A percentile compares a stretch with the other conserved stretches of the same genome.
Evolutionary conservation across 768 basidiomycete species (phyloP).

Genomic region (Phaeotremella fagi): DNA sequence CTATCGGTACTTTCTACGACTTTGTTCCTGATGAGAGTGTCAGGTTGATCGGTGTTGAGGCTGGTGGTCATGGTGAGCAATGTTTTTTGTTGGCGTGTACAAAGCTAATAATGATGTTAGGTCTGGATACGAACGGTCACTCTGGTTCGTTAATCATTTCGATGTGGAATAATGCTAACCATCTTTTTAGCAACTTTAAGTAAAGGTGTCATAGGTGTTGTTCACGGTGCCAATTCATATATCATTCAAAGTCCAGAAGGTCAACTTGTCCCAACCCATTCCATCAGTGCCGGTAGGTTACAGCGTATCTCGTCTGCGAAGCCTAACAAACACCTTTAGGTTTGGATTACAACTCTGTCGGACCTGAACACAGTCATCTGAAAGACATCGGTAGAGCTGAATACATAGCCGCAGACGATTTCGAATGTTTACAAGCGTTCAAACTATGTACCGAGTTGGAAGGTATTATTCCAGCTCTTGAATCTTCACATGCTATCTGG

Average conservation of each 20-base stretch:
- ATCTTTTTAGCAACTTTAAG: conserved; percentile 68
- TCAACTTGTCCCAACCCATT: conserved; percentile 96
- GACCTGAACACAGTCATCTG: conserved; percentile 96
- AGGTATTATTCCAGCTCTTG: conserved; percentile 95
- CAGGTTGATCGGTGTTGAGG: conserved; percentile 87
- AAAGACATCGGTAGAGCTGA: conserved; percentile 92
- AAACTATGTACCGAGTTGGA: conserved; percentile 83
- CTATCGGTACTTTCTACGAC: conserved; percentile 95
- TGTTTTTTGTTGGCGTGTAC: neutral
- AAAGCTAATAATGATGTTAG: too few relatives aligned
- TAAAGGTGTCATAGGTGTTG: conserved; percentile 84
- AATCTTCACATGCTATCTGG: conserved; percentile 96
- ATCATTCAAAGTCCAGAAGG: conserved; percentile 81
- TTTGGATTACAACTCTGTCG: conserved; percentile 59
- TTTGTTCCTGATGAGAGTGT: conserved; percentile 87
- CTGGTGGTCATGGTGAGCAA: conserved; percentile 82
- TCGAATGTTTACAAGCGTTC: conserved; percentile 89
- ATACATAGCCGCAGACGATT: conserved; percentile 88
- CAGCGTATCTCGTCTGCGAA: too few relatives aligned
- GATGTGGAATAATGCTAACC: neutral
- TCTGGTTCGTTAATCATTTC: conserved; percentile 50
- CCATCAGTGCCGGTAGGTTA: conserved; percentile 68
- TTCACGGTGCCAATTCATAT: conserved; percentile 91
- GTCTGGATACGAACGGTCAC: conserved; percentile 75
- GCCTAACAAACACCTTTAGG: conserved; percentile 1